phyloP scores from a whole-genome alignment of 176 grass and related monocot species.

The Tuctoria greenei region DNA sequence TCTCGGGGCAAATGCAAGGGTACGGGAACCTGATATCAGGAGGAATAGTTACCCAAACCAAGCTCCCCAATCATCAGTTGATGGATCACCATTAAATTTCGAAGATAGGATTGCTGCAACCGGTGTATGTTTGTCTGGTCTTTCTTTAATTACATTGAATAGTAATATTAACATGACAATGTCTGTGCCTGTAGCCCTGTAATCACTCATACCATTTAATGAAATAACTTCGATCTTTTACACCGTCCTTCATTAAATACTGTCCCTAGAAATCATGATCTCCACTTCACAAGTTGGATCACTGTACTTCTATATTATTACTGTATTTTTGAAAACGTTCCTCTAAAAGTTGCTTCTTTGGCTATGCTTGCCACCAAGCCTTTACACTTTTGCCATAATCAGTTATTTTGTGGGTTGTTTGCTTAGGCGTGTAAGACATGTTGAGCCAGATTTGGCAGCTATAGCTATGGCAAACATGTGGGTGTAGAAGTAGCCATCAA shows the following conservation, averaged over 20 bases:
- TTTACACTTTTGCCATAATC: not conserved
- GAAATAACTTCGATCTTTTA: conserved; percentile 23
- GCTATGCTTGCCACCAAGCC: not conserved
- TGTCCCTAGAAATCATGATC: not conserved
- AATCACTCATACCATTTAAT: conserved; percentile 14
- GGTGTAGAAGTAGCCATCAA: not conserved
- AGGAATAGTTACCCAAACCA: conserved; percentile 62
- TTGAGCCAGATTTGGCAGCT: not conserved
- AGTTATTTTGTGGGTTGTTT: not conserved
- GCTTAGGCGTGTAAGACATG: not conserved
- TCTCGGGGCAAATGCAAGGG: conserved; percentile 44
- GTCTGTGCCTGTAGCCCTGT: not conserved
- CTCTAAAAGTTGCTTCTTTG: not conserved
- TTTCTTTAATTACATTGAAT: conserved; percentile 34
- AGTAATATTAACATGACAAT: conserved; percentile 9
- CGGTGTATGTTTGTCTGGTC: conserved; percentile 54
- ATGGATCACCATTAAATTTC: conserved; percentile 40
- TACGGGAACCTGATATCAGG: conserved; percentile 52
- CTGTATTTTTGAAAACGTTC: conserved; percentile 19
- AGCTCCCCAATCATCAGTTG: conserved; percentile 39
- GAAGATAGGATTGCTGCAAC: conserved; percentile 61
- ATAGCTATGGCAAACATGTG: no score
- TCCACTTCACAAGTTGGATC: not conserved
- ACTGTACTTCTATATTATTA: not conserved
- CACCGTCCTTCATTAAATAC: not conserved